Conservation (phyloP, 2,329 filamentous ascomycete species). For the Chaetomiaceae sp. region DNA sequence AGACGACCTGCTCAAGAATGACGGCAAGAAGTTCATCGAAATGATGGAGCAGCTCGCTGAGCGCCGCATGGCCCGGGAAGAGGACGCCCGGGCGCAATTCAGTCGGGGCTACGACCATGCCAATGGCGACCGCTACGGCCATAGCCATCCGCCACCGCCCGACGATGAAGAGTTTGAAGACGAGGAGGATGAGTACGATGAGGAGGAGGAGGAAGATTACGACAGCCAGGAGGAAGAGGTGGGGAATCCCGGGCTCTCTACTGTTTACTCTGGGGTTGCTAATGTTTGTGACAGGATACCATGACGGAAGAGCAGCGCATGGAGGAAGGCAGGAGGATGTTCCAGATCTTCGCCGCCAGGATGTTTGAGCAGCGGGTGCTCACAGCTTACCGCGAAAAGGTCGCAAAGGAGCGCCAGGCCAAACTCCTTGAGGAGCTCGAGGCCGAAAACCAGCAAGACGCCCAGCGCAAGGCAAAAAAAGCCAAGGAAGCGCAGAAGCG, state of each 20-base stretch:
- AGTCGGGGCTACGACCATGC: constrained; percentile 50
- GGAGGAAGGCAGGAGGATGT: constrained; percentile 98
- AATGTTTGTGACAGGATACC: constrained; percentile 62
- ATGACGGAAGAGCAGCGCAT: constrained; percentile 99
- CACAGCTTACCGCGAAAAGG: constrained; percentile 96
- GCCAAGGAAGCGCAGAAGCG: constrained; percentile 90
- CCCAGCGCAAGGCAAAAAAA: constrained; percentile 84
- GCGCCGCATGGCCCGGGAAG: constrained; percentile 93
- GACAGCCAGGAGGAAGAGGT: constrained; percentile 74
- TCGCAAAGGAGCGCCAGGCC: constrained; percentile 85
- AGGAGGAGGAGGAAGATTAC: constrained; percentile 56
- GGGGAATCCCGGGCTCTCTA: constrained; percentile 22
- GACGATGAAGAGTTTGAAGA: constrained; percentile 73
- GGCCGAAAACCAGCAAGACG: constrained; percentile 72
- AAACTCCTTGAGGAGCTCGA: constrained; percentile 88
- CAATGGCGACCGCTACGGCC: constrained; percentile 58
- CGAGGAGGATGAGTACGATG: constrained; percentile 57
- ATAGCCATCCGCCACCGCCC: constrained; percentile 70
- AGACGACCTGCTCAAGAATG: constrained; percentile 96
- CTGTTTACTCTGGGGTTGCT: background rate
- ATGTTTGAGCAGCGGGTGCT: constrained; percentile 99
- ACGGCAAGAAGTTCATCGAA: constrained; percentile 98
- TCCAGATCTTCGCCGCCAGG: constrained; percentile 96
- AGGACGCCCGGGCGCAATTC: constrained; percentile 70
- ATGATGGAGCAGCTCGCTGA: constrained; percentile 99